A percentile compares a stretch with the other conserved stretches of the same genome.
Conservation (phyloP, 306 rosid genomes). For the Pterocarpus macrocarpus region DNA sequence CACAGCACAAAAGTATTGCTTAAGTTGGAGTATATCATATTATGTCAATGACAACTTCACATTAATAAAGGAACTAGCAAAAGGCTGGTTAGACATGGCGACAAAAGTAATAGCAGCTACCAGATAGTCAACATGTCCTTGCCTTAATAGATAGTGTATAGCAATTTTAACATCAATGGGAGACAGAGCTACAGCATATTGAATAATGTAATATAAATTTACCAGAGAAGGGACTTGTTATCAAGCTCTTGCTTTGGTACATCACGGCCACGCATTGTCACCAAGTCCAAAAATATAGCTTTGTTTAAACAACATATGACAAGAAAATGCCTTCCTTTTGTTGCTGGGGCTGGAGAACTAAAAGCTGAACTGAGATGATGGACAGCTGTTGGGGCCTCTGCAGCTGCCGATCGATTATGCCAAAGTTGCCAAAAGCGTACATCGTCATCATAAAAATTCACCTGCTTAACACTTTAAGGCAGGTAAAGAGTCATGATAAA, state of each 20-base stretch:
- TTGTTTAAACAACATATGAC: conserved; percentile 96
- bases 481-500: conserved; percentile 44
- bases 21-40: conserved; percentile 27
- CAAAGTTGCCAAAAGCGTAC: conserved; percentile 98
- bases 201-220: conserved; percentile 48
- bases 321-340: conserved; percentile 98
- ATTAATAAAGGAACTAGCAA: conserved; percentile 29
- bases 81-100: conserved; percentile 16
- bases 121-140: conserved; percentile 21
- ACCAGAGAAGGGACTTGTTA: conserved; percentile 93
- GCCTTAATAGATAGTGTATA: conserved; percentile 9
- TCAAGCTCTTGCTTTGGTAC: conserved; percentile 98
- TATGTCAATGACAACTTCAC: conserved; percentile 26
- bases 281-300: conserved; percentile 97
- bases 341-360: conserved; percentile 86
- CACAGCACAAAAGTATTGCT: conserved; percentile 5
- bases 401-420: conserved; percentile 92
- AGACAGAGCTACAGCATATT: conserved; percentile 1
- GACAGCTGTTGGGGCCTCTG: conserved; percentile 92
- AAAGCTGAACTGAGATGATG: conserved; percentile 73
- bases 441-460: conserved; percentile 89
- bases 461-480: conserved; percentile 91
- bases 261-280: conserved; percentile 98
- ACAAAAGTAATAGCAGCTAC: conserved; percentile 33
- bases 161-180: conserved; percentile 22